Evolutionary conservation across 352 stramenopile species (phyloP).

Genomic region (Phytophthora agathidicida): DNA sequence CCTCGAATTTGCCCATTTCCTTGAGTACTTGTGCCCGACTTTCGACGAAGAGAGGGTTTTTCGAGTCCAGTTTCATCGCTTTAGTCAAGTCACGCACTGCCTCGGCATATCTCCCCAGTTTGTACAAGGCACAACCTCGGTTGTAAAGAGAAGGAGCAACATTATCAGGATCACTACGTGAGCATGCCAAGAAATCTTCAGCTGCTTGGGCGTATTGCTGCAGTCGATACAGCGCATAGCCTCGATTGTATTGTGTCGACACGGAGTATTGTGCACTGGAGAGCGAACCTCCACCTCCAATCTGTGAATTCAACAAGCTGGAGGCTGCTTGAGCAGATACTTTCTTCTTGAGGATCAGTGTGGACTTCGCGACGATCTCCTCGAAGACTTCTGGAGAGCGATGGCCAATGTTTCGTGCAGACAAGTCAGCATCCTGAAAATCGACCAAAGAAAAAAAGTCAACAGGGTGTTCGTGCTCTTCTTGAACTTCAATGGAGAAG

Average conservation of each 20-base stretch:
- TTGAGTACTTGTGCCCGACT: constrained; percentile 66
- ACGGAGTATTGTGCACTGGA: constrained; percentile 46
- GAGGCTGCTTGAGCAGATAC: constrained; percentile 24
- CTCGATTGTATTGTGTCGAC: constrained; percentile 52
- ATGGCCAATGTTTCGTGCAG: constrained; percentile 51
- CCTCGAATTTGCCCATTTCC: constrained; percentile 64
- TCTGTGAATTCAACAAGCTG: neutral
- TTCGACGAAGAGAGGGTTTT: constrained; percentile 68
- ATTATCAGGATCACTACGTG: constrained; percentile 44
- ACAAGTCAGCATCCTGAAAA: constrained; percentile 50
- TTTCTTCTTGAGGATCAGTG: constrained; percentile 51
- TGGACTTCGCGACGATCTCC: constrained; percentile 41
- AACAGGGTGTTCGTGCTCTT: neutral
- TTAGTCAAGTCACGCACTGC: constrained; percentile 62
- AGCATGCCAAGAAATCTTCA: constrained; percentile 60
- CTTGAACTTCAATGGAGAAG: no score
- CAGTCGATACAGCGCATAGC: constrained; percentile 64
- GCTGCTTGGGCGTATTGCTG: constrained; percentile 51
- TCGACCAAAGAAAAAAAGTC: neutral
- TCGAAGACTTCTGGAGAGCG: constrained; percentile 39
- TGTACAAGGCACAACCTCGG: constrained; percentile 65
- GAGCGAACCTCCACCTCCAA: constrained; percentile 9
- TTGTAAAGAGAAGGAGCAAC: constrained; percentile 60
- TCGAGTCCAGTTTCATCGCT: constrained; percentile 69
- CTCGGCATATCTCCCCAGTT: constrained; percentile 45